These are phyloP conservation scores for Shiraia bambusicola DNA, from an alignment of 2,329 filamentous ascomycete species.

Conservation along the genomic window DNA sequence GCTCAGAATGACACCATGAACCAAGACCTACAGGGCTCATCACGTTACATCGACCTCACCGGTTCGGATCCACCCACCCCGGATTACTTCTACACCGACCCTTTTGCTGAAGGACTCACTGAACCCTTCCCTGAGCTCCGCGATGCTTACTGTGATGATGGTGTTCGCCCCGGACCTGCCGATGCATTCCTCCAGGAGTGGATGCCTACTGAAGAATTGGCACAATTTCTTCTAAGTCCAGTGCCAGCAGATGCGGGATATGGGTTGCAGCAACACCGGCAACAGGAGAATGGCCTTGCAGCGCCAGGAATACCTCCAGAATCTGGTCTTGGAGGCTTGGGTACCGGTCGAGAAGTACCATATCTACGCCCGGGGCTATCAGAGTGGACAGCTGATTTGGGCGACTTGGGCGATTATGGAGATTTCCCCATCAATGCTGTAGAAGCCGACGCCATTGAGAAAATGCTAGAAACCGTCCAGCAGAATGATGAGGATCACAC, in stretches of 20 bases:
- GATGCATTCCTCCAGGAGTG: conserved; percentile 25
- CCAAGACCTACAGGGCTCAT: not conserved
- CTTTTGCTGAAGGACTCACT: not conserved
- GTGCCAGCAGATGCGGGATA: conserved; percentile 16
- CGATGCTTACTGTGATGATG: conserved; percentile 5
- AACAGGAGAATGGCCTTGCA: not conserved
- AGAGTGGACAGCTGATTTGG: conserved; percentile 4
- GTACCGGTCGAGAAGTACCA: conserved; percentile 3
- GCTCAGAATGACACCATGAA: not conserved
- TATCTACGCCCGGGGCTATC: conserved; percentile 7
- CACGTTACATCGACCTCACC: conserved; percentile 29
- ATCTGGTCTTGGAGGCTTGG: not conserved
- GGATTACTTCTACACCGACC: conserved; percentile 8
- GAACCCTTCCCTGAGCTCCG: conserved; percentile 11
- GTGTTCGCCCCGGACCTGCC: conserved; percentile 5
- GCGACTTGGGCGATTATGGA: conserved; percentile 19
- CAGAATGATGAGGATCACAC: conserved; percentile 40
- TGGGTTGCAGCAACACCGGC: conserved; percentile 10
- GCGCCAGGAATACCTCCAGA: not conserved
- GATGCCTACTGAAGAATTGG: conserved; percentile 32
- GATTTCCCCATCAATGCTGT: conserved; percentile 12
- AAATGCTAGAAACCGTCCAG: conserved; percentile 37
- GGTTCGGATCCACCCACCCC: conserved; percentile 22
- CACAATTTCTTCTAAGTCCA: conserved; percentile 28
- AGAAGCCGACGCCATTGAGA: conserved; percentile 28